These are phyloP conservation scores for Avena insularis DNA, from an alignment of 176 grass and related monocot species.

Conservation along the genomic window DNA sequence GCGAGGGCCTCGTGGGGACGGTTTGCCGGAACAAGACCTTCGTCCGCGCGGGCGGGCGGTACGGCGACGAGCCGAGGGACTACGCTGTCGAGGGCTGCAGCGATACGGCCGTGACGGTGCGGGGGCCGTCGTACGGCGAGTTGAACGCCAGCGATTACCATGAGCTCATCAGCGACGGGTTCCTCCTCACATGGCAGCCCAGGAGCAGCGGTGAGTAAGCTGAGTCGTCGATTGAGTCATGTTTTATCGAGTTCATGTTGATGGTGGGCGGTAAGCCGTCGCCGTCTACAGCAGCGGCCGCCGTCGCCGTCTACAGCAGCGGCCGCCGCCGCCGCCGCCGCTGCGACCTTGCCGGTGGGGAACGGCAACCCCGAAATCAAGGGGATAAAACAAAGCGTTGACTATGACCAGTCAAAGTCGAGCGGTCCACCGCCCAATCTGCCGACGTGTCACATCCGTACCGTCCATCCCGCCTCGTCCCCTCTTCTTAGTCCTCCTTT, in stretches of 20 bases:
- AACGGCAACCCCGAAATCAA: background rate
- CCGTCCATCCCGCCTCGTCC: too few relatives aligned
- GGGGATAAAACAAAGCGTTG: background rate
- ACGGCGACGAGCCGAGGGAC: too few relatives aligned
- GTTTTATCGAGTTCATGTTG: background rate
- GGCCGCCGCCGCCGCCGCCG: background rate
- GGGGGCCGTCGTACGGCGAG: accelerated
- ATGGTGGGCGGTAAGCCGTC: background rate
- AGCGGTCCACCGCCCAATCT: background rate
- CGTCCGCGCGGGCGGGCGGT: background rate
- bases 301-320: background rate
- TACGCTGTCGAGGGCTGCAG: too few relatives aligned
- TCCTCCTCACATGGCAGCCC: slow-evolving; percentile 34
- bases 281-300: too few relatives aligned
- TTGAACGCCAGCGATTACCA: background rate
- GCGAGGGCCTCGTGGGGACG: background rate
- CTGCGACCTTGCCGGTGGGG: background rate
- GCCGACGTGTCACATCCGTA: background rate
- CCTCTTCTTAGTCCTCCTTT: background rate
- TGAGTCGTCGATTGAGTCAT: background rate
- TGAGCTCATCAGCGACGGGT: background rate
- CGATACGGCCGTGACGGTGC: background rate
- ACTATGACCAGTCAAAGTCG: slow-evolving; percentile 21
- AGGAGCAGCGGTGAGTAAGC: background rate
- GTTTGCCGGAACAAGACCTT: background rate